Conservation (phyloP, 2,329 filamentous ascomycete species). For the Xylaria sp. region DNA sequence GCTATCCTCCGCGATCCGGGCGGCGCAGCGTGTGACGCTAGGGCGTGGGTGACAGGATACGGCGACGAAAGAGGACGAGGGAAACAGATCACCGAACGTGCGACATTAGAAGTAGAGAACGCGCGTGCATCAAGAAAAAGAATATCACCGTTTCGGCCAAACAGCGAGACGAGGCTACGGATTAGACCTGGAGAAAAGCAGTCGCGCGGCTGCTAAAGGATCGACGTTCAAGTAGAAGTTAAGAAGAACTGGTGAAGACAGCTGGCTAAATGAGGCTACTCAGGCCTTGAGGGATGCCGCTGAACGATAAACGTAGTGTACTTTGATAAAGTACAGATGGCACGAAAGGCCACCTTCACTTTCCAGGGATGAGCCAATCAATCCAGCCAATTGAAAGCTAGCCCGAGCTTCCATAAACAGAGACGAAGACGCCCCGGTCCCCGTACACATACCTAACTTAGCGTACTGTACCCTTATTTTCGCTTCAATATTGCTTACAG, state of each 20-base stretch:
- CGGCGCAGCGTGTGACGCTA: constrained; percentile 11
- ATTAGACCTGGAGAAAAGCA: background rate
- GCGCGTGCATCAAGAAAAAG: constrained; percentile 21
- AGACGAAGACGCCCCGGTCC: background rate
- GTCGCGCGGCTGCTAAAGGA: background rate
- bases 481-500: background rate
- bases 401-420: constrained; percentile 1
- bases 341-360: constrained; percentile 49
- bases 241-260: constrained; percentile 27
- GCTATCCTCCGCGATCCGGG: background rate
- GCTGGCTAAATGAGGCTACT: constrained; percentile 32
- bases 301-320: constrained; percentile 22
- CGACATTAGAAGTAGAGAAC: constrained; percentile 42
- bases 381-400: constrained; percentile 35
- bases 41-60: background rate
- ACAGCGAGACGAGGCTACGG: constrained; percentile 8
- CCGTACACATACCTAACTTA: background rate
- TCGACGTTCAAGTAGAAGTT: background rate
- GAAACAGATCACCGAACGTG: constrained; percentile 40
- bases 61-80: constrained; percentile 27
- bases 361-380: constrained; percentile 40
- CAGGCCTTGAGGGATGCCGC: constrained; percentile 21
- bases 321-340: background rate
- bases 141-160: constrained; percentile 20
- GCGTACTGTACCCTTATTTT: background rate